These are phyloP conservation scores for Neonectria sp. DNA, from an alignment of 2,329 filamentous ascomycete species.

Conservation along the genomic window DNA sequence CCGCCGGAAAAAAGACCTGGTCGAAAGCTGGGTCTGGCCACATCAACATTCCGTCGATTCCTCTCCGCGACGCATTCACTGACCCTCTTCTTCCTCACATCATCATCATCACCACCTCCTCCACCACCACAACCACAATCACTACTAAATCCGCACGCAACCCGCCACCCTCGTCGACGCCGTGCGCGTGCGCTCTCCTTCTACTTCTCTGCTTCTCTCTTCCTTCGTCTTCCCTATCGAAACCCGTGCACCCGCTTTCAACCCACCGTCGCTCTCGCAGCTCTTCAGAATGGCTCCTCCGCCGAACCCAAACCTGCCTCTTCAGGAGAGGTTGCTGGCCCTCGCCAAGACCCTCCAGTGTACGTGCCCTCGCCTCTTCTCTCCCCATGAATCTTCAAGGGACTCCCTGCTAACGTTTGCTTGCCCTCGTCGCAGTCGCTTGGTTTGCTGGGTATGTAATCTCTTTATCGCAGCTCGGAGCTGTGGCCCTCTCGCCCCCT, in stretches of 20 bases:
- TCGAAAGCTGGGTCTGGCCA: slow-evolving; percentile 26
- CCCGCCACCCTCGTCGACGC: slow-evolving; percentile 2
- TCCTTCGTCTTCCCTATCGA: slow-evolving; percentile 17
- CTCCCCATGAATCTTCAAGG: slow-evolving; percentile 12
- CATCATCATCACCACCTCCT: slow-evolving; percentile 25
- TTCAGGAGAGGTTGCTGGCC: slow-evolving; percentile 81
- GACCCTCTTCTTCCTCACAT: slow-evolving; percentile 17
- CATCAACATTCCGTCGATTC: slow-evolving; percentile 30
- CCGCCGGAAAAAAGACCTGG: slow-evolving; percentile 11
- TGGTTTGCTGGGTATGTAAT: slow-evolving; percentile 85
- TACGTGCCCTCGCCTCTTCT: slow-evolving; percentile 61
- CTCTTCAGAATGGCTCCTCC: slow-evolving; percentile 75
- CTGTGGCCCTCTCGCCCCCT: neutral
- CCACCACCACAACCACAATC: slow-evolving; percentile 1
- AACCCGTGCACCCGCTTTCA: slow-evolving; percentile 16
- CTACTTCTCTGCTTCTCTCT: slow-evolving; percentile 34
- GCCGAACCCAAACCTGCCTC: slow-evolving; percentile 77
- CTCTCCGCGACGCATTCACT: slow-evolving; percentile 17
- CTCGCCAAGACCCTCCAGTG: slow-evolving; percentile 95
- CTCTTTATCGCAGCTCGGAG: slow-evolving; percentile 30
- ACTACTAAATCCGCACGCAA: slow-evolving; percentile 1
- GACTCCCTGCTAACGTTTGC: slow-evolving; percentile 40
- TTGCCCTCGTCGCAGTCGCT: slow-evolving; percentile 67
- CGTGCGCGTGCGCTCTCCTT: slow-evolving; percentile 26
- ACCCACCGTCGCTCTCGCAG: slow-evolving; percentile 9